Base-by-base conservation (phyloP, 2,329 filamentous ascomycete genomes). In the Neophaeococcomyces mojaviensis region DNA sequence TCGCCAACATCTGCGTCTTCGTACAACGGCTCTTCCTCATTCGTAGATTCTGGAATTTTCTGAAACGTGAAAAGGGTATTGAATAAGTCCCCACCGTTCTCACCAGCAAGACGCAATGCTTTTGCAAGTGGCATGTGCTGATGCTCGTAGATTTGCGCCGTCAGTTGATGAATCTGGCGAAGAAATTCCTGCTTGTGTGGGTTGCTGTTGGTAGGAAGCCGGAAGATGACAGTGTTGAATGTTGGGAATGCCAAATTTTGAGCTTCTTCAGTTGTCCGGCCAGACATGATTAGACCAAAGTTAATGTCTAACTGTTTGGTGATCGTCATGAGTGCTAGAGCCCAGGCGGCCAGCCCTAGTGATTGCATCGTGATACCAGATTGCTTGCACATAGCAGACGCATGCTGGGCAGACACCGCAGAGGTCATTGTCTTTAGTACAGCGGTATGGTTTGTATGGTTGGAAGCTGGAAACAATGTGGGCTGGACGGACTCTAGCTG, bases 191-290 rank as follows among this genome's bases (percentile, higher is more conserved):
- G 53, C 0, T 76, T 66, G 0, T 73, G 79, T 18, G n/a, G 33
- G 12, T 39, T 26, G 1, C 86, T 86, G 55, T 92, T 84, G 2
- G 95, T 61, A 2, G 89, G 72, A 1, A 76, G 76, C 9, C 88
- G 76, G 6, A 94, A 71, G 0, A 84, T 78, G 0, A 95, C 81
- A 0, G 89, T 95, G 59, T 94, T 96, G 86, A 96, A 95, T 0
- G 85, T 87, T 0, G 89, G 90, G 57, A 95, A 96, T 59, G 89
- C 72, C 10, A 90, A 64, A 20, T 77, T 64, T 35, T 84, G 77
- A 0, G 79, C 76, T 13, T 77, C 74, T 37, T 85, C 81, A 8
- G 79, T 80, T 47, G 92, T 86, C n/a, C 90, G 77, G 13, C 90
- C 89, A 0, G 88, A 88, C 10, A 95, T 70, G 1, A 96, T 83